phyloP scores from a whole-genome alignment of 2,329 filamentous ascomycete genomes.

The Escovopsis sp. region DNA sequence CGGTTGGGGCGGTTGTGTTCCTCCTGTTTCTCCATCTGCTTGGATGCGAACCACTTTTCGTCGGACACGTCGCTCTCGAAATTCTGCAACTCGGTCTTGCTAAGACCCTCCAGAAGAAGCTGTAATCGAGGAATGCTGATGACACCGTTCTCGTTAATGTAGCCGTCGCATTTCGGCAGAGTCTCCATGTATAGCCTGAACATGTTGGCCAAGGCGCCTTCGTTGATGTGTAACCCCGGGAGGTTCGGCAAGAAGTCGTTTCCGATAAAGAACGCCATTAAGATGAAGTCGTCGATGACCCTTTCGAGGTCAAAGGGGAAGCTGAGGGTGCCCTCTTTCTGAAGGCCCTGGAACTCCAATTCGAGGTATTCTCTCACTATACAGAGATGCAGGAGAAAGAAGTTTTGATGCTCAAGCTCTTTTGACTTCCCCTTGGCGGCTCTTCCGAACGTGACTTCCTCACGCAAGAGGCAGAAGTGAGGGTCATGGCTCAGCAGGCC shows the following conservation, averaged over 20 bases:
- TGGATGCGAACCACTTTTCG: conserved; percentile 82
- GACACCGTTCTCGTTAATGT: conserved; percentile 88
- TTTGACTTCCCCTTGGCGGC: conserved; percentile 79
- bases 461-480: conserved; percentile 91
- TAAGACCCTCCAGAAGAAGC: conserved; percentile 66
- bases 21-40: conserved; percentile 54
- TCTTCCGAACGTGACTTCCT: conserved; percentile 94
- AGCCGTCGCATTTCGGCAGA: conserved; percentile 74
- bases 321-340: conserved; percentile 53
- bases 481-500: conserved; percentile 94
- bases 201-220: conserved; percentile 92
- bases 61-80: conserved; percentile 86
- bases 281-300: conserved; percentile 96
- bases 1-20: conserved; percentile 44
- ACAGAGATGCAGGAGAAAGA: conserved; percentile 92
- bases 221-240: conserved; percentile 93
- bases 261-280: conserved; percentile 98
- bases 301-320: conserved; percentile 88
- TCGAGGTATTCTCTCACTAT: conserved; percentile 96
- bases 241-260: conserved; percentile 98
- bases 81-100: conserved; percentile 78
- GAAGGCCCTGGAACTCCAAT: conserved; percentile 87
- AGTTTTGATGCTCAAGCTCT: conserved; percentile 96
- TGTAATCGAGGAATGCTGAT: conserved; percentile 76
- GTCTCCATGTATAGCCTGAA: conserved; percentile 92